These are phyloP conservation scores for Omphalotus olearius DNA, from an alignment of 1,284 basidiomycete species.

Conservation along the genomic window DNA sequence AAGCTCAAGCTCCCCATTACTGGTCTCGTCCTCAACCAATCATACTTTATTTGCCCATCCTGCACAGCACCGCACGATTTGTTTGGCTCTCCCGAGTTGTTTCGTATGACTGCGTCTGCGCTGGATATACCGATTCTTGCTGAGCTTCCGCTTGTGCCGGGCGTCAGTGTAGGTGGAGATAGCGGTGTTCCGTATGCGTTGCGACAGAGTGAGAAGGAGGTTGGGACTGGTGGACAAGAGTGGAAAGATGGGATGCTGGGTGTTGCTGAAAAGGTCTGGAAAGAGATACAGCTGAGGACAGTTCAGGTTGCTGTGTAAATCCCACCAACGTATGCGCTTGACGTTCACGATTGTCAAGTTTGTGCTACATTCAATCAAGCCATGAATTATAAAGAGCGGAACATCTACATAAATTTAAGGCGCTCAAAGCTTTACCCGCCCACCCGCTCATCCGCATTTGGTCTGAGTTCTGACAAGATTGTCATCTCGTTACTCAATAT, in stretches of 20 bases:
- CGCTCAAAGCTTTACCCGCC: too few relatives aligned
- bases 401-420: too few relatives aligned
- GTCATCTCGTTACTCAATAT: too few relatives aligned
- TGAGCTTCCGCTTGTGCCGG: slow-evolving; percentile 81
- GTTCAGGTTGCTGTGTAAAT: too few relatives aligned
- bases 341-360: too few relatives aligned
- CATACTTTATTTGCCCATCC: slow-evolving; percentile 81
- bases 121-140: slow-evolving; percentile 72
- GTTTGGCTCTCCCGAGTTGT: slow-evolving; percentile 72
- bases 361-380: too few relatives aligned
- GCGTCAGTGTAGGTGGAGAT: slow-evolving; percentile 77
- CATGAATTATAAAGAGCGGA: too few relatives aligned
- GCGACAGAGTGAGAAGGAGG: slow-evolving; percentile 20
- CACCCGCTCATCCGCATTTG: too few relatives aligned
- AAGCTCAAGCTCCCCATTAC: slow-evolving; percentile 88
- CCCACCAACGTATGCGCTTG: too few relatives aligned
- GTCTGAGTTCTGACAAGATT: too few relatives aligned
- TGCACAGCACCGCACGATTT: slow-evolving; percentile 73
- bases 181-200: slow-evolving; percentile 61
- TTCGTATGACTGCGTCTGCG: slow-evolving; percentile 59
- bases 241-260: slow-evolving; percentile 47
- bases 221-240: slow-evolving; percentile 32
- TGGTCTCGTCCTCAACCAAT: slow-evolving; percentile 89
- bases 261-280: slow-evolving; percentile 41
- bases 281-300: background rate